Evolutionary conservation across 805 yeast genomes (phyloP).

Genomic region (Hanseniaspora clermontiae): DNA sequence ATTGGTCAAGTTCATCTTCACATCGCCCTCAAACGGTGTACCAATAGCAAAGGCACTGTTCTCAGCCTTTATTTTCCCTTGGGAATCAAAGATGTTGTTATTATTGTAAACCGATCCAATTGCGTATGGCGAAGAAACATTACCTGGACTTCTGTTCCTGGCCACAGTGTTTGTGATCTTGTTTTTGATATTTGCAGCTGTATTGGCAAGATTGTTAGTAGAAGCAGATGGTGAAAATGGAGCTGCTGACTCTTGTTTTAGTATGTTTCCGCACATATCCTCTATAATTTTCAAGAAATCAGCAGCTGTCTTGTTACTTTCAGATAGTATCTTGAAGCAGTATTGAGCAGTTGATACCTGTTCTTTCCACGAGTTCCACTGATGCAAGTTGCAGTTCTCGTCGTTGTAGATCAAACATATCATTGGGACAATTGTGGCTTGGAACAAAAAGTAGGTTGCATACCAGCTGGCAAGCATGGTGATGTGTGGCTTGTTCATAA

Average conservation of each 20-base stretch:
- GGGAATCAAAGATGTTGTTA: slow-evolving; percentile 9
- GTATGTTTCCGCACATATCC: slow-evolving; percentile 12
- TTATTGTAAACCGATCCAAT: slow-evolving; percentile 12
- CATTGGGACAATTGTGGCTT: slow-evolving; percentile 48
- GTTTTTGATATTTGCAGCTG: background rate
- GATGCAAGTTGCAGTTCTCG: slow-evolving; percentile 5
- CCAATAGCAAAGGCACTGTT: slow-evolving; percentile 5
- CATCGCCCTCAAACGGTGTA: slow-evolving; percentile 2
- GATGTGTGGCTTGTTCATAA: slow-evolving; percentile 23
- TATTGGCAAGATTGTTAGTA: background rate
- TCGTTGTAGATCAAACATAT: slow-evolving; percentile 13
- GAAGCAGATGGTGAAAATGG: slow-evolving; percentile 8
- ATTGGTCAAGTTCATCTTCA: background rate
- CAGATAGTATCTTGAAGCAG: slow-evolving; percentile 1
- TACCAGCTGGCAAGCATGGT: slow-evolving; percentile 50
- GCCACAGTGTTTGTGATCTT: background rate
- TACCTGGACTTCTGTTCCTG: background rate
- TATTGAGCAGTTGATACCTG: slow-evolving; percentile 6
- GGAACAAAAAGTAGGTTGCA: slow-evolving; percentile 50
- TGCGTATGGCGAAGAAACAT: slow-evolving; percentile 8
- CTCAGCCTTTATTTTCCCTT: slow-evolving; percentile 2
- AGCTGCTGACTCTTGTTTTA: slow-evolving; percentile 7
- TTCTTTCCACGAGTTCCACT: slow-evolving; percentile 12
- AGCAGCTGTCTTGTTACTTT: slow-evolving; percentile 12
- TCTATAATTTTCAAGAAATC: slow-evolving; percentile 11